Base-by-base conservation (phyloP, 768 basidiomycete species). In the Tulasnella sp. region DNA sequence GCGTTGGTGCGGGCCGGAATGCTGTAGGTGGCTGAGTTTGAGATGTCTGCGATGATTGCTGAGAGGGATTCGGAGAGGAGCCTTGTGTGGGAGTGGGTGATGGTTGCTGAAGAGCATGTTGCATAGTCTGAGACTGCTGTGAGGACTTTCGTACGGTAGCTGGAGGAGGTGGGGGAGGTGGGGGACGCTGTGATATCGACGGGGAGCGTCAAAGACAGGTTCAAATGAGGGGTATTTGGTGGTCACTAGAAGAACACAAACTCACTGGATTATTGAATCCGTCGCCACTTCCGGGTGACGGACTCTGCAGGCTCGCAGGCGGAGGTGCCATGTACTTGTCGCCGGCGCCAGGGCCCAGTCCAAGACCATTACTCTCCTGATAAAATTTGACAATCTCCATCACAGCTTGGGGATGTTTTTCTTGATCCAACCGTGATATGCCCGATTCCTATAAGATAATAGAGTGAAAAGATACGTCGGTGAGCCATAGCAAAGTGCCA, bases 351-450 rank as follows among this genome's bases (percentile, higher is more conserved):
- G 29, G 13, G n/a, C 82, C 77, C 13, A 79, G 76, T 13, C 83
- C 80, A 62, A 83, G 79, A 34, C 86, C 82, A 65, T 68, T 32
- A 67, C 68, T 45, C 72, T 93, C 88, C 68, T 98, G 95, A 71
- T 96, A 98, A 74, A 98, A 97, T 68, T 94, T 93, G 71, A 99
- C 95, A 64, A 98, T 95, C 68, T 97, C 96, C 83, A 94, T 92
- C 62, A 98, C 92, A 3, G 92, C 92, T 73, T 96, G 86, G 0
- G 96, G 96, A 68, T 98, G 94, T 76, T 89, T 92, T 72, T 96
- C 94, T 75, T 99, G 96, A 73, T 99, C 93, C 23, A 75, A 78
- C 66, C 87, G 82, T 41, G 91, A 93, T 69, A 98, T 97, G 56
- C 96, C 96, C 64, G 86, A 90, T 71, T 97, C 93, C 72, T 73